These are phyloP conservation scores for Penicillium coprophilum DNA, from an alignment of 495 filamentous ascomycete species.

Conservation along the genomic window DNA sequence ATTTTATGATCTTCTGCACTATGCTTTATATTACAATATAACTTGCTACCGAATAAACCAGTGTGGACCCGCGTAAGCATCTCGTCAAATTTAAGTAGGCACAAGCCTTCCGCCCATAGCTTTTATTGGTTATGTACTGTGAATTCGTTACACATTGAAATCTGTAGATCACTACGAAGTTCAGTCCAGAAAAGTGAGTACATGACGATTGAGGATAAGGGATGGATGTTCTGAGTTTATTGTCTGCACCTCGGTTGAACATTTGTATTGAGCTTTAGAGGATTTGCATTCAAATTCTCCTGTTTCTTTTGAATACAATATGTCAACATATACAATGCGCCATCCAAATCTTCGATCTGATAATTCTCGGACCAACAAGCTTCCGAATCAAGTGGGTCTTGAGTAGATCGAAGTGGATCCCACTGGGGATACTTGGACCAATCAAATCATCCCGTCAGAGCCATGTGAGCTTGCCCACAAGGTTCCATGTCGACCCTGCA, in stretches of 20 bases:
- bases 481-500: background rate
- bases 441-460: background rate
- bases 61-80: background rate
- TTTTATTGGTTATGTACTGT: background rate
- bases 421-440: background rate
- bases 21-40: background rate
- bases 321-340: too few species aligned
- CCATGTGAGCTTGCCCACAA: background rate
- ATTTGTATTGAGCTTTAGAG: too few species aligned
- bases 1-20: background rate
- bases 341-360: too few species aligned
- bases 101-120: background rate
- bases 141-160: conserved; percentile 2
- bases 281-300: too few species aligned
- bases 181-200: background rate
- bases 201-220: background rate
- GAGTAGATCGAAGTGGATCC: background rate
- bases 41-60: background rate
- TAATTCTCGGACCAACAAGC: background rate
- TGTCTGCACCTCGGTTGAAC: background rate
- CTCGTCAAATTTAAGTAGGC: background rate
- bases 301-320: too few species aligned
- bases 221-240: background rate
- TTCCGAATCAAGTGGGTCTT: background rate
- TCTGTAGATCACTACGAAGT: conserved; percentile 3